Evolutionary conservation across 2,329 filamentous ascomycete species (phyloP).

Genomic region (Aspergillus persii): DNA sequence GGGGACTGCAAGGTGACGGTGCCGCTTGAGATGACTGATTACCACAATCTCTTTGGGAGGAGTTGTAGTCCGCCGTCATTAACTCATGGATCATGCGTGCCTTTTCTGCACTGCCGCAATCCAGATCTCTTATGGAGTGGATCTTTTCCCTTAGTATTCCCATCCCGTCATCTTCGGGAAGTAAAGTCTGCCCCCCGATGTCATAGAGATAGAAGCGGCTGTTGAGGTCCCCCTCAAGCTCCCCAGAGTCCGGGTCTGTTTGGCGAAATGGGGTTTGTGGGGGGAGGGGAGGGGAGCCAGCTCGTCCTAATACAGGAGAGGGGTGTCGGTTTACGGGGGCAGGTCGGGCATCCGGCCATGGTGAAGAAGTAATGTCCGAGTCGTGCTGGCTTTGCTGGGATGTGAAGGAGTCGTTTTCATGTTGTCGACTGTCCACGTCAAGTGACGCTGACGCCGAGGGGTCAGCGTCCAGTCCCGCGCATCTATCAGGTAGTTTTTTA

Average conservation of each 20-base stretch:
- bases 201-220: slow-evolving; percentile 16
- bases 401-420: not conserved
- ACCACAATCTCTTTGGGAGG: slow-evolving; percentile 37
- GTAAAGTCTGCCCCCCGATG: slow-evolving; percentile 19
- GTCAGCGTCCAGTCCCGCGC: slow-evolving; percentile 23
- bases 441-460: slow-evolving; percentile 14
- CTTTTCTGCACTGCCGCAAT: slow-evolving; percentile 62
- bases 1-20: slow-evolving; percentile 26
- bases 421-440: slow-evolving; percentile 12
- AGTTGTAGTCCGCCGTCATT: slow-evolving; percentile 66
- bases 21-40: slow-evolving; percentile 14
- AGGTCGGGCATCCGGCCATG: not conserved
- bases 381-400: not conserved
- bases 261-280: slow-evolving; percentile 2
- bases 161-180: slow-evolving; percentile 82
- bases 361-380: not conserved
- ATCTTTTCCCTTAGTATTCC: slow-evolving; percentile 64
- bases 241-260: not conserved
- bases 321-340: not conserved
- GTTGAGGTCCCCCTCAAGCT: not conserved
- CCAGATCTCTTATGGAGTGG: slow-evolving; percentile 63
- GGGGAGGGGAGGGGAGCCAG: not conserved
- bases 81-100: slow-evolving; percentile 69
- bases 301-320: not conserved
- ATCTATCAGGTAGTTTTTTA: slow-evolving; percentile 12